Conservation (phyloP, 768 basidiomycete genomes). For the Auricularia sp. region DNA sequence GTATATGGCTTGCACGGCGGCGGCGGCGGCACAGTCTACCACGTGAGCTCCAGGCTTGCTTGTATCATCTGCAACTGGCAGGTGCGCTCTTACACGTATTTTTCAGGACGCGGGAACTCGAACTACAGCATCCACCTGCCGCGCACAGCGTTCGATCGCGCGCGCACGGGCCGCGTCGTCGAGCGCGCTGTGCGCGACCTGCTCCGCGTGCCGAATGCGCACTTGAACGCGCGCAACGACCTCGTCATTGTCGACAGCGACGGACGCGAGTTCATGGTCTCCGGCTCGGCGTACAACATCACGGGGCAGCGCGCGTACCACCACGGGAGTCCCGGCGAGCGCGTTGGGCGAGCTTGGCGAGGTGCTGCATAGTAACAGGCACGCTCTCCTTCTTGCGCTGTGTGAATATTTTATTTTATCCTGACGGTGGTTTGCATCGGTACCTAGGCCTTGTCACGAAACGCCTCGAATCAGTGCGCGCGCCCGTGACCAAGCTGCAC, state of each 20-base stretch:
- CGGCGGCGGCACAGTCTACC: conserved; percentile 94
- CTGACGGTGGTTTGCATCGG: not conserved
- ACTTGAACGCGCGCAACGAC: conserved; percentile 85
- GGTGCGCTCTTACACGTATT: not conserved
- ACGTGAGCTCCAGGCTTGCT: conserved; percentile 47
- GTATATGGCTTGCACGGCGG: conserved; percentile 71
- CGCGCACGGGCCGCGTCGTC: conserved; percentile 69
- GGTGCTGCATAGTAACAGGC: conserved; percentile 58
- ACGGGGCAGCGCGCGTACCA: conserved; percentile 86
- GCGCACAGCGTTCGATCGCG: conserved; percentile 67
- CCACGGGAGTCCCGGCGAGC: conserved; percentile 90
- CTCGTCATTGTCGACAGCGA: conserved; percentile 58
- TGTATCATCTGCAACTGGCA: not conserved
- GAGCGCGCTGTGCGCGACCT: conserved; percentile 57
- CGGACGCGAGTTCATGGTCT: conserved; percentile 59
- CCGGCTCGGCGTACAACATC: conserved; percentile 96
- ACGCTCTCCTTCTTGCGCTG: conserved; percentile 10
- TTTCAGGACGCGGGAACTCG: conserved; percentile 90
- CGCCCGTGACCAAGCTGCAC: conserved; percentile 79
- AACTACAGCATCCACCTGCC: conserved; percentile 94
- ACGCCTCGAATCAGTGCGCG: conserved; percentile 84
- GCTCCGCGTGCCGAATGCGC: conserved; percentile 58
- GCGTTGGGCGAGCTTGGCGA: conserved; percentile 61
- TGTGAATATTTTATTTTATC: not conserved
- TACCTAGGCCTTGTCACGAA: conserved; percentile 78